Evolutionary conservation across 2,329 filamentous ascomycete species (phyloP).

Genomic region (Fusarium sp.): DNA sequence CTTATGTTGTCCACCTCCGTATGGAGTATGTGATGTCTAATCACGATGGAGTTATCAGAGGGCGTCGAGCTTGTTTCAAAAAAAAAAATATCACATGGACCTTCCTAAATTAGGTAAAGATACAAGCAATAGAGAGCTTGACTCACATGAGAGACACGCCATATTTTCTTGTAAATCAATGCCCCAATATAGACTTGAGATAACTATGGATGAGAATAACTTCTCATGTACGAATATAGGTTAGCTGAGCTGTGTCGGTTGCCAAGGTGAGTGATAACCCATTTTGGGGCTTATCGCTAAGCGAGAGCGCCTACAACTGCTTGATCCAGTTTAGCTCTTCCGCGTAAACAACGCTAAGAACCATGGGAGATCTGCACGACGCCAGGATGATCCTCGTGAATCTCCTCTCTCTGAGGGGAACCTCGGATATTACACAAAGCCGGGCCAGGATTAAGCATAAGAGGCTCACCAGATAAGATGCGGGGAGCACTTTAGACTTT

Average conservation of each 20-base stretch:
- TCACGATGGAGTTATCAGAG: fast-evolving
- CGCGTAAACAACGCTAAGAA: not conserved
- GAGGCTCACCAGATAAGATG: not conserved
- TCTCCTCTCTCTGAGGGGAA: not conserved
- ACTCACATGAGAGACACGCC: not conserved
- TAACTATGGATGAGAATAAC: no score
- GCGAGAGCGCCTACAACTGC: not conserved
- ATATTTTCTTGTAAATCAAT: not conserved
- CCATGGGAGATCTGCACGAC: not conserved
- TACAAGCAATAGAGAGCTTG: fast-evolving
- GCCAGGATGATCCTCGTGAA: not conserved
- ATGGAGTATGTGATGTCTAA: no score
- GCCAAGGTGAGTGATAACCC: not conserved
- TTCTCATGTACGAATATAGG: not conserved
- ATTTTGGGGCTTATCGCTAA: not conserved
- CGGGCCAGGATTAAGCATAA: not conserved
- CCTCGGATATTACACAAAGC: not conserved
- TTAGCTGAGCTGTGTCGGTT: not conserved
- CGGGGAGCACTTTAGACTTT: not conserved
- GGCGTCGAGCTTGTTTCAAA: not conserved
- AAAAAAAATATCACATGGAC: no score
- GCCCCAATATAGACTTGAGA: not conserved
- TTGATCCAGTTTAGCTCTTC: not conserved
- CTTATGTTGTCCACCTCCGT: fast-evolving
- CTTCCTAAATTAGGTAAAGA: not conserved